Evolutionary conservation across 805 yeast genomes (phyloP), one percentile per base, ranked within the genome.

Genomic region (Candida awuae): DNA sequence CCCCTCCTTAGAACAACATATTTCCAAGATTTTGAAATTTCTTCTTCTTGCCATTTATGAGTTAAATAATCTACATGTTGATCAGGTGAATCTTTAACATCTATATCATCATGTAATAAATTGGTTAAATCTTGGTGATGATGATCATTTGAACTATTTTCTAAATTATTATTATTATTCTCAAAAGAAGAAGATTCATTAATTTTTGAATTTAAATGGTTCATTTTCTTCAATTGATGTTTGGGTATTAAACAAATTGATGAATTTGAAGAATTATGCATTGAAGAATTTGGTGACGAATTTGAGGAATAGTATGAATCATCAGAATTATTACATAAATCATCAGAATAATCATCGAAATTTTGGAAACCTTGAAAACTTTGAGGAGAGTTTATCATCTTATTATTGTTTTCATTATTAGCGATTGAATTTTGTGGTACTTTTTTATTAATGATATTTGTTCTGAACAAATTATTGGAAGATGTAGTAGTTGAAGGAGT

Each of bases 31-130:
- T 84, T 84, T 10, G 94, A 84, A 22, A 92, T 84, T 56, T 92
- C 98, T 5, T 77, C 65, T 48, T 88, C 97, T 51, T 86, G 85
- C 99, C 99, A 92, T 58, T 92, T 72, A 58, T 92, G 96, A 4
- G 95, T 84, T 37, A 92, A 68, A 61, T 92, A 92, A 64, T 92
- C 99, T 8, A 92, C 98, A 55, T 88, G 97, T 39, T 80, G 73
- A 36, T 83, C 74, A 4, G 97, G 96, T 53, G 83, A 92, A 49
- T 76, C 74, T 37, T 73, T 73, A 27, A 88, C 67, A 53, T 82
- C 94, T 23, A 77, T 75, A 61, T 88, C 97, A 61, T 88, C 97
- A 51, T 81, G 92, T n/a, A 83, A 29, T 2, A 40, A 29, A 26
- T 44, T 45, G 8, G 36, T 40, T 34, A 37, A 27, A 30, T 39